phyloP scores from a whole-genome alignment of 1,284 basidiomycete species.

The Clitocybe nebularis region DNA sequence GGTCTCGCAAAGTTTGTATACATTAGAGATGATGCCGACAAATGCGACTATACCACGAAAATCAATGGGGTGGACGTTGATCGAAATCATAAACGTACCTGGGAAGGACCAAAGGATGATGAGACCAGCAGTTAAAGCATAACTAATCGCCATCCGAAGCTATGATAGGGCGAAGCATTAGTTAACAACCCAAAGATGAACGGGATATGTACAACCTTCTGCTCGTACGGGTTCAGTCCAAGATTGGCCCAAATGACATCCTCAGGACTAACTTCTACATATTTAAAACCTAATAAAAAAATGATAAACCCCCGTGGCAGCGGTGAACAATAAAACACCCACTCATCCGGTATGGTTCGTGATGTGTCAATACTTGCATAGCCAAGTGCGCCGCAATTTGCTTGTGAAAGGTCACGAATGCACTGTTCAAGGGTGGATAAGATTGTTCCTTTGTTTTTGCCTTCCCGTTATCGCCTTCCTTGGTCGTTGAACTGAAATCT shows the following conservation, averaged over 20 bases:
- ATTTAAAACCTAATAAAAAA: slow-evolving; percentile 40
- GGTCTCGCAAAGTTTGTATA: slow-evolving; percentile 64
- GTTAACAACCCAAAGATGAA: background rate
- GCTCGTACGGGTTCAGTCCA: slow-evolving; percentile 87
- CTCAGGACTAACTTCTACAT: slow-evolving; percentile 72
- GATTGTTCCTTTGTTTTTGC: slow-evolving; percentile 29
- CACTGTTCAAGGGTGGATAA: slow-evolving; percentile 76
- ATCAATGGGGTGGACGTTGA: background rate
- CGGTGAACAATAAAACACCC: slow-evolving; percentile 23
- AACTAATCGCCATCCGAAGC: slow-evolving; percentile 58
- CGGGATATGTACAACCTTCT: slow-evolving; percentile 33
- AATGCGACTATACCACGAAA: slow-evolving; percentile 58
- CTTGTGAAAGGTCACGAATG: slow-evolving; percentile 91
- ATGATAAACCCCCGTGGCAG: slow-evolving; percentile 17
- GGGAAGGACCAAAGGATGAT: slow-evolving; percentile 76
- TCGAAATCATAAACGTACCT: slow-evolving; percentile 31
- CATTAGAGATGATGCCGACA: slow-evolving; percentile 83
- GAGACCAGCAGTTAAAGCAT: slow-evolving; percentile 57
- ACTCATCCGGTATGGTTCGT: slow-evolving; percentile 77
- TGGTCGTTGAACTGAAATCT: slow-evolving; percentile 8
- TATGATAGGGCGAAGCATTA: slow-evolving; percentile 25
- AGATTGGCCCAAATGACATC: slow-evolving; percentile 94
- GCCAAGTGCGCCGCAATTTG: slow-evolving; percentile 94
- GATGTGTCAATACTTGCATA: slow-evolving; percentile 66
- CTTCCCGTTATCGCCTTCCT: slow-evolving; percentile 20